Base-by-base conservation (phyloP, 2,329 filamentous ascomycete genomes). In the Lecanicillium sp. region DNA sequence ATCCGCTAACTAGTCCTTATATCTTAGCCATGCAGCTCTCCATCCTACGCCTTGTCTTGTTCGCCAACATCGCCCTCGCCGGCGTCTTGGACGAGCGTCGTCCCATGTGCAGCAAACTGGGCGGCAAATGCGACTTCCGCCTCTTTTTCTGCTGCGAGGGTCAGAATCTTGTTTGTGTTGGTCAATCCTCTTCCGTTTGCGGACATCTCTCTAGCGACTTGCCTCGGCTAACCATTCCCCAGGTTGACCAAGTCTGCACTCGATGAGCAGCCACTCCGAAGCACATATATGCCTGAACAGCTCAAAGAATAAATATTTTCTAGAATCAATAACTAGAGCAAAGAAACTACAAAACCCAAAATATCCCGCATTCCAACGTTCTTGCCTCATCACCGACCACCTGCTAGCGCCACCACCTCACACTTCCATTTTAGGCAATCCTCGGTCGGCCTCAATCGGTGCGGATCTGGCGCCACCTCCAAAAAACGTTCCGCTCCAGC, bases 61-160 rank as follows among this genome's bases (percentile, higher is more conserved):
- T 42, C 9, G 39, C 26, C 14, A 30, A 14, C 24, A 21, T 42
- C 11, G 27, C 19, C 23, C 27, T 30, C 23, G 39, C 20, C 8
- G 29, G 15, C 39, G n/a, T n/a, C 12, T n/a, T 42, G 24, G 23
- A 29, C 9, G 39, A 42, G 27, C 9, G 39, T 11, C 39, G 23
- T 19, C 39, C 39, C 4, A 10, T 29, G 4, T 42, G 39, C 39
- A 42, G 39, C n/a, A 4, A 42, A 15, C 6, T 10, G 9, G 39
- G 39, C 39, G 39, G 39, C 39, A 27, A 30, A 19, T 42, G 39
- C 19, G 39, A 42, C 15, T 19, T 17, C n/a, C 39, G 39, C 14
- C 23, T 42, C 5, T 42, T 42, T 19, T 27, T 29, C 14, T 42
- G 39, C 19, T 42, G 39, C 24, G 5, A 38, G 14, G 12, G 14